A percentile compares a stretch with the other conserved stretches of the same genome.
phyloP scores from a whole-genome alignment of 2,329 filamentous ascomycete species.

The Trichoderma cornu-damae region DNA sequence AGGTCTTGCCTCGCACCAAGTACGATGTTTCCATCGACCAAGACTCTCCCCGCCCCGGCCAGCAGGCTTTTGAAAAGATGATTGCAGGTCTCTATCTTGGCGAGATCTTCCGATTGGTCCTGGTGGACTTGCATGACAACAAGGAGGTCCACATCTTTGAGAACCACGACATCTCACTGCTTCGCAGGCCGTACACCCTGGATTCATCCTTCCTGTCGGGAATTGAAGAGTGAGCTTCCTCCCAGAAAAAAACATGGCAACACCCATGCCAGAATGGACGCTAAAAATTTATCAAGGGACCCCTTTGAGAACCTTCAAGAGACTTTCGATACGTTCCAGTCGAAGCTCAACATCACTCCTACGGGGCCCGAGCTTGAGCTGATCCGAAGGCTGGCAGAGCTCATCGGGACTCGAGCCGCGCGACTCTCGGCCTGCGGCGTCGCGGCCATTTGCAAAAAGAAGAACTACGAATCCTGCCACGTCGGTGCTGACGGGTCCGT shows the following conservation, averaged over 20 bases:
- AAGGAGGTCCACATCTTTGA: slow-evolving; percentile 72
- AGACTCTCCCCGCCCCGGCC: slow-evolving; percentile 84
- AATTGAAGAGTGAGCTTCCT: slow-evolving; percentile 69
- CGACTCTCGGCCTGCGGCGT: slow-evolving; percentile 92
- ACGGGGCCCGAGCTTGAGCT: slow-evolving; percentile 81
- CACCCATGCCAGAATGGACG: not conserved
- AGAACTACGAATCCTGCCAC: slow-evolving; percentile 79
- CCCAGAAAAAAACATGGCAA: not conserved
- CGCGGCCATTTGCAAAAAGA: slow-evolving; percentile 95
- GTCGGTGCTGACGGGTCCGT: slow-evolving; percentile 96
- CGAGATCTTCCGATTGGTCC: slow-evolving; percentile 84
- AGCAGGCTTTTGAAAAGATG: slow-evolving; percentile 98
- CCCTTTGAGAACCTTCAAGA: slow-evolving; percentile 93
- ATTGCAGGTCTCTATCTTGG: slow-evolving; percentile 91
- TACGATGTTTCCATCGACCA: slow-evolving; percentile 88
- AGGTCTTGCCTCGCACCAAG: slow-evolving; percentile 75
- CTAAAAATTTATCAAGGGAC: slow-evolving; percentile 52
- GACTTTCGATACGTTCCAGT: slow-evolving; percentile 75
- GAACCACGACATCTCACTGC: slow-evolving; percentile 70
- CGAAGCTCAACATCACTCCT: slow-evolving; percentile 65
- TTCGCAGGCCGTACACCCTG: slow-evolving; percentile 82
- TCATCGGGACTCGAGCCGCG: slow-evolving; percentile 91
- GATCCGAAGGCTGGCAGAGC: slow-evolving; percentile 79
- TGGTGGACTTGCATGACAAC: slow-evolving; percentile 80
- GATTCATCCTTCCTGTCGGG: slow-evolving; percentile 90